Percentiles rank a stretch among this genome's conserved stretches.
Conservation (phyloP, 352 stramenopile genomes). For the Globisporangium parvum region DNA sequence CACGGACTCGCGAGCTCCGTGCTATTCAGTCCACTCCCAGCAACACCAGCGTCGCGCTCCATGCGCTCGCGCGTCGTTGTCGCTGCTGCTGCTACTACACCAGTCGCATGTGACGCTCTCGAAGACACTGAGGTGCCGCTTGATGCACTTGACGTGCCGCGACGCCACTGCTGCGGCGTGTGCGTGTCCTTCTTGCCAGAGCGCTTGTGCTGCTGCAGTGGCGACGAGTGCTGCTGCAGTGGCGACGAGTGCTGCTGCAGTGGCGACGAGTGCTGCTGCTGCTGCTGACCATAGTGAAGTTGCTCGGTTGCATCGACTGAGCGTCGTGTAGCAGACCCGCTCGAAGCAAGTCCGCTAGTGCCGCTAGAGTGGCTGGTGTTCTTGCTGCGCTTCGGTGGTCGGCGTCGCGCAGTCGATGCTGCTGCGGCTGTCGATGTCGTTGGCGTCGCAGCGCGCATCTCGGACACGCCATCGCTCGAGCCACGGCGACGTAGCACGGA, state of each 20-base stretch:
- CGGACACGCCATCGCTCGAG: slow-evolving; percentile 2
- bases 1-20: background rate
- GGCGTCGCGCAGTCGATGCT: slow-evolving; percentile 1
- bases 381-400: slow-evolving; percentile 6
- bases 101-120: background rate
- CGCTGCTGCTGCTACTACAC: background rate
- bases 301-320: background rate
- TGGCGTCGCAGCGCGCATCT: slow-evolving; percentile 3
- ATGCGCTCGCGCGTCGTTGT: slow-evolving; percentile 15
- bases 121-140: background rate
- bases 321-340: background rate
- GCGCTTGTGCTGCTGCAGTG: background rate
- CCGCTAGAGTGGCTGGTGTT: background rate
- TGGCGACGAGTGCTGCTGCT: slow-evolving; percentile 1
- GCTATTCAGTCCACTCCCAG: background rate
- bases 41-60: slow-evolving; percentile 1
- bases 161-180: slow-evolving; percentile 4
- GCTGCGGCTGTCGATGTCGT: background rate
- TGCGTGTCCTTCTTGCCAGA: slow-evolving; percentile 7
- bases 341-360: background rate
- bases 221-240: slow-evolving; percentile 3
- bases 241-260: too few species aligned
- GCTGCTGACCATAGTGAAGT: slow-evolving; percentile 1
- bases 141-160: background rate
- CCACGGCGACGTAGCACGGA: slow-evolving; percentile 40